Base-by-base conservation (phyloP, 108 stramenopile species). In the Epithemia pelagica region DNA sequence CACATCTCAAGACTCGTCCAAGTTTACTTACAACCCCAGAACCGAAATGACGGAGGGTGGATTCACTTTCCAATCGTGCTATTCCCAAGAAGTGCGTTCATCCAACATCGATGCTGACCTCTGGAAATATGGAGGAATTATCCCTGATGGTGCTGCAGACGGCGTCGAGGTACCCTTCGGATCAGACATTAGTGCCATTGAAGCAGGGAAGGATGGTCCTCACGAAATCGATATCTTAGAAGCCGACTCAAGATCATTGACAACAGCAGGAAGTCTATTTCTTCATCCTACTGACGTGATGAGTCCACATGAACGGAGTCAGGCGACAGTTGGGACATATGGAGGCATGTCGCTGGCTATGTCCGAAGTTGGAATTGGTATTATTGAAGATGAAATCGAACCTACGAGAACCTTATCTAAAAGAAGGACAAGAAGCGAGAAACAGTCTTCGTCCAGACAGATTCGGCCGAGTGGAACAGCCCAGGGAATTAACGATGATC, bases 141-240 rank as follows among this genome's bases (percentile, higher is more conserved):
- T 63, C 18, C 37, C 8, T n/a, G 33, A 51, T 29, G n/a, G 31
- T 61, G n/a, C 28, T 61, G 15, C 61, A 7, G 31, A 29, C 61
- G 21, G 66, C 66, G 24, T 63, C 68, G 52, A 27, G 22, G 24
- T 61, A 22, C 61, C 33, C 10, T 80, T 76, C 58, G 72, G 72
- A 30, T 53, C 63, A 33, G 75, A 80, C 46, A 75, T 75, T 52
- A 69, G 71, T 29, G 72, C 54, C 0, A 75, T 76, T 28, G 71
- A 62, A 46, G 54, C 66, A 5, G 59, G 26, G 20, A 54, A 69
- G 23, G 68, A 76, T 28, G 32, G 67, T 64, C 52, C 5, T 21
- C 21, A 27, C 21, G 25, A 58, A 58, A 21, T 27, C 7, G 56
- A 24, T 30, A 33, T 28, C 0, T 52, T 64, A 54, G 67, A 68